A percentile compares a stretch with the other conserved stretches of the same genome.
Conservation (phyloP, 148 eudicot species). For the Silene uniflora region DNA sequence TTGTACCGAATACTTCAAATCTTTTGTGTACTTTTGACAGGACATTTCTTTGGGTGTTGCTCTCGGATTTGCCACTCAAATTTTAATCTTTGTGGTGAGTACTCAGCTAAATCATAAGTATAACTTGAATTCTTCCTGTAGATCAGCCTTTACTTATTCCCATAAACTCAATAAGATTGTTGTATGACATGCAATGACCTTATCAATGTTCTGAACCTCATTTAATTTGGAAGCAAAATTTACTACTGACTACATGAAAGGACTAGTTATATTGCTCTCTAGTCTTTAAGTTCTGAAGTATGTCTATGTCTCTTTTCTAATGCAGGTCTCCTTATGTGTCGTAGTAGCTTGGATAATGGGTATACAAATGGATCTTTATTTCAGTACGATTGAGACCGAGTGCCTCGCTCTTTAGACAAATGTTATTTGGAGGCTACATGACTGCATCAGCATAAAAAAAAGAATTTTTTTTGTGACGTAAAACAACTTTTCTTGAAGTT, state of each 20-base stretch:
- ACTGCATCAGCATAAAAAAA: too few relatives aligned
- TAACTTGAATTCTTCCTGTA: background rate
- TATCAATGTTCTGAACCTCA: too few relatives aligned
- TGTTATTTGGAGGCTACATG: too few relatives aligned
- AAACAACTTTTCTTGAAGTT: too few relatives aligned
- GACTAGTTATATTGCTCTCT: too few relatives aligned
- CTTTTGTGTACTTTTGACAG: slow-evolving; percentile 30
- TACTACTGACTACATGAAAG: too few relatives aligned
- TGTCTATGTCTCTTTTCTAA: background rate
- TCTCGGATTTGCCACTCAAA: slow-evolving; percentile 88
- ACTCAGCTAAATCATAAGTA: background rate
- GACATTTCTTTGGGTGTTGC: slow-evolving; percentile 92
- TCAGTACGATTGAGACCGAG: slow-evolving; percentile 63
- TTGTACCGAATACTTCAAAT: background rate
- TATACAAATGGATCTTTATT: slow-evolving; percentile 69
- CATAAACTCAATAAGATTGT: too few relatives aligned
- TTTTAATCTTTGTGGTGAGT: slow-evolving; percentile 82
- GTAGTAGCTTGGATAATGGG: slow-evolving; percentile 66
- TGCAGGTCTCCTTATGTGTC: slow-evolving; percentile 68
- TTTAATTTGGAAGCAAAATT: too few relatives aligned
- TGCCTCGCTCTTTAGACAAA: slow-evolving; percentile 57
- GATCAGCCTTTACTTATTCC: background rate
- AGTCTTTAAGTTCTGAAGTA: too few relatives aligned
- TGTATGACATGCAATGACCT: too few relatives aligned
- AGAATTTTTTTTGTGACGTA: too few relatives aligned